Percentiles rank a stretch among this genome's conserved stretches.
These are phyloP conservation scores for Eremothecium gossypii DNA, from an alignment of 1,139 yeast species.

Conservation along the genomic window DNA sequence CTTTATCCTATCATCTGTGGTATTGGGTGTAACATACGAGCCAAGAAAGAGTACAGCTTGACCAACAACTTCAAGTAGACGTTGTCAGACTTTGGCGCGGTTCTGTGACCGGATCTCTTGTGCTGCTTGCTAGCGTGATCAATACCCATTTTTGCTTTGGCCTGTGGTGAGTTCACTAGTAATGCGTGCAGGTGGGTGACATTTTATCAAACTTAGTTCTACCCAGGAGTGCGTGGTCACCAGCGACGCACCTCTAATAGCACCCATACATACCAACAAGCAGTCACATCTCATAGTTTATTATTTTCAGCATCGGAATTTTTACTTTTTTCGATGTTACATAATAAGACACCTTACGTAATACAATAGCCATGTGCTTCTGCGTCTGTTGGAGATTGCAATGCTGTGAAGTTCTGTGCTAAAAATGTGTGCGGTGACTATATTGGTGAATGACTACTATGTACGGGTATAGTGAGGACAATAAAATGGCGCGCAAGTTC, in stretches of 20 bases:
- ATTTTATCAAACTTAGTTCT: not conserved
- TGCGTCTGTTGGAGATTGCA: too few species aligned
- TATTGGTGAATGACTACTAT: too few species aligned
- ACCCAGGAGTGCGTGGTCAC: not conserved
- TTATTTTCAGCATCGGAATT: too few species aligned
- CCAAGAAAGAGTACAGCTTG: slow-evolving; percentile 96
- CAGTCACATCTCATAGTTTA: too few species aligned
- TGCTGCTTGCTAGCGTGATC: slow-evolving; percentile 97
- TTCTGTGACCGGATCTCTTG: slow-evolving; percentile 92
- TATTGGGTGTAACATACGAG: slow-evolving; percentile 61
- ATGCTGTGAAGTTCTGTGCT: too few species aligned
- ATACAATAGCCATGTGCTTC: too few species aligned
- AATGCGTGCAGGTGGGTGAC: not conserved
- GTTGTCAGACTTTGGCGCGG: slow-evolving; percentile 98
- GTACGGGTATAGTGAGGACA: too few species aligned
- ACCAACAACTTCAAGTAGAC: slow-evolving; percentile 97
- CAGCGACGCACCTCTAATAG: too few species aligned
- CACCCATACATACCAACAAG: too few species aligned
- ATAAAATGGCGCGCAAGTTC: not conserved
- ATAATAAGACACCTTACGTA: too few species aligned
- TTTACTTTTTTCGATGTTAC: too few species aligned
- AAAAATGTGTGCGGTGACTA: too few species aligned
- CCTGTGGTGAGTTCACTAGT: not conserved
- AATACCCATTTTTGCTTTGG: slow-evolving; percentile 70
- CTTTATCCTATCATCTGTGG: slow-evolving; percentile 7